A percentile compares a stretch with the other conserved stretches of the same genome.
Conservation (phyloP, 78 protist species). For the Dictyostelium citrinum region DNA sequence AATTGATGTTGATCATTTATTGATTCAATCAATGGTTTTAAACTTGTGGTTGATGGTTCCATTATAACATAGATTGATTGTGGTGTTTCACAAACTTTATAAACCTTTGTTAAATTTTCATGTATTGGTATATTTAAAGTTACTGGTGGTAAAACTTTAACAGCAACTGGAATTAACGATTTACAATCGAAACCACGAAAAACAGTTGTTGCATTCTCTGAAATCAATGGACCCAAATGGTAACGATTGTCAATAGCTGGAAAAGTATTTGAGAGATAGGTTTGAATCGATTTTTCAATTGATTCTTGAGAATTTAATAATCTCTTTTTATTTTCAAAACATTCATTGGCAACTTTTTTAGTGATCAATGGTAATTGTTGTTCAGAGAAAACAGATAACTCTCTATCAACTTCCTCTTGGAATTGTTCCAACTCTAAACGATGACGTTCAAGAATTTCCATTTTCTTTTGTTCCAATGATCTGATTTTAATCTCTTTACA, state of each 20-base stretch:
- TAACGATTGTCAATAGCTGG: constrained; percentile 1
- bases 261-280: constrained; percentile 28
- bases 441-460: constrained; percentile 40
- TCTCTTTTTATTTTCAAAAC: neutral
- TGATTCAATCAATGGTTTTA: constrained; percentile 4
- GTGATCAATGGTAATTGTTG: neutral
- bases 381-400: neutral
- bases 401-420: neutral
- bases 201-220: constrained; percentile 16
- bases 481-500: neutral
- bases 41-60: neutral
- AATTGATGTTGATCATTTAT: neutral
- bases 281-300: neutral
- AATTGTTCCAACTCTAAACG: constrained; percentile 42
- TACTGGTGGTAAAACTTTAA: constrained; percentile 55
- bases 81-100: neutral
- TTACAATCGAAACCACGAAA: constrained; percentile 35
- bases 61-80: constrained; percentile 47
- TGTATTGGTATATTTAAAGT: neutral
- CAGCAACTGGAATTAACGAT: neutral
- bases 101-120: neutral
- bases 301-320: neutral
- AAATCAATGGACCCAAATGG: constrained; percentile 37
- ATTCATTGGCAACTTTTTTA: constrained; percentile 6
- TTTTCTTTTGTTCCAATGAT: neutral